Evolutionary conservation across 306 rosid genomes (phyloP).

Genomic region (Citrullus mucosospermus): DNA sequence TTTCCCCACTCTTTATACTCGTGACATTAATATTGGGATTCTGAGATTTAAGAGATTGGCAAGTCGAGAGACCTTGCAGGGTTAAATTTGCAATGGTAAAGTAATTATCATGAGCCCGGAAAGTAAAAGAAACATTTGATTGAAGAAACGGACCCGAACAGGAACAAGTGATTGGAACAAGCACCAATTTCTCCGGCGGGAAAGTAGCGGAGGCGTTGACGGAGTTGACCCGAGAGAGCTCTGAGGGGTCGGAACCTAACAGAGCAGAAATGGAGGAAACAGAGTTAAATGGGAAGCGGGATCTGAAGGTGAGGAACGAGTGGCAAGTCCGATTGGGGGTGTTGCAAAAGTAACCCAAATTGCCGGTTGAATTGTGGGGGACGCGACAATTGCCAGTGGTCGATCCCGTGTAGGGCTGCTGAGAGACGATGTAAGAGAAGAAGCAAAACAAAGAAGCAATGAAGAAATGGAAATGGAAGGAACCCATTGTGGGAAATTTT

Average conservation of each 20-base stretch:
- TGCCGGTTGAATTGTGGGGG: slow-evolving; percentile 28
- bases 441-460: slow-evolving; percentile 11
- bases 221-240: slow-evolving; percentile 36
- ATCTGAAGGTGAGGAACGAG: slow-evolving; percentile 65
- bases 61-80: slow-evolving; percentile 68
- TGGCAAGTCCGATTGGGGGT: slow-evolving; percentile 52
- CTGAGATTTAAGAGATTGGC: slow-evolving; percentile 52
- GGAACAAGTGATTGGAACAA: slow-evolving; percentile 66
- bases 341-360: slow-evolving; percentile 58
- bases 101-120: slow-evolving; percentile 16
- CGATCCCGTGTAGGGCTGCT: slow-evolving; percentile 62
- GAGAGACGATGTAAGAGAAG: slow-evolving; percentile 27
- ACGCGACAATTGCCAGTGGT: slow-evolving; percentile 30
- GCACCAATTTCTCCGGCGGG: slow-evolving; percentile 31
- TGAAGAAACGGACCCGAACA: slow-evolving; percentile 60
- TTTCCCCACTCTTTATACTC: slow-evolving; percentile 20
- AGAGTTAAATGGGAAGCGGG: slow-evolving; percentile 45
- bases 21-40: slow-evolving; percentile 8
- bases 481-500: slow-evolving; percentile 19
- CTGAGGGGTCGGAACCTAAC: slow-evolving; percentile 42
- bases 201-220: slow-evolving; percentile 37
- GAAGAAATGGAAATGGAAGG: slow-evolving; percentile 8
- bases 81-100: slow-evolving; percentile 29
- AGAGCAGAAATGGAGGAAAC: slow-evolving; percentile 50
- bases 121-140: slow-evolving; percentile 36